Evolutionary conservation across 208 protist genomes (phyloP).

Genomic region (Acanthamoeba castellanii): DNA sequence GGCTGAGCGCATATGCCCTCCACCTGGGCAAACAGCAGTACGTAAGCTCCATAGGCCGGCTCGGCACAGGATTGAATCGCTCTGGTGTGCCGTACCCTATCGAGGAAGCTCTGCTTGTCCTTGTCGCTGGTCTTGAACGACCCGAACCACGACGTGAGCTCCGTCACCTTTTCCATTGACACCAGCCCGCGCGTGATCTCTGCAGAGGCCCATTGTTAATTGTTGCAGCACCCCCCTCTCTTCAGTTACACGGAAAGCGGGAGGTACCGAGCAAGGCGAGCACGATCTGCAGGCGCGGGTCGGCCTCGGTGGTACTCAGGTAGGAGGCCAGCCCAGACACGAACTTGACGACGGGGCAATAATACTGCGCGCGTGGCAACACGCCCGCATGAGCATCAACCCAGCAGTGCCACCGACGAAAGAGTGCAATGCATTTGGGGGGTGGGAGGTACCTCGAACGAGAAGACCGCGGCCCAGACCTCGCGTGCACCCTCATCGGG

Average conservation of each 20-base stretch:
- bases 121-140: slow-evolving; percentile 17
- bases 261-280: not conserved
- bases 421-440: not conserved
- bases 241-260: not conserved
- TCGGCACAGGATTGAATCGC: not conserved
- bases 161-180: slow-evolving; percentile 40
- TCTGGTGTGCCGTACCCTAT: not conserved
- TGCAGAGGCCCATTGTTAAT: not conserved
- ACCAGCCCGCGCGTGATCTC: not conserved
- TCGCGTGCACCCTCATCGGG: slow-evolving; percentile 39
- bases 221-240: not conserved
- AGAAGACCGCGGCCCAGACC: slow-evolving; percentile 13
- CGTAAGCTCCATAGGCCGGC: not conserved
- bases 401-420: not conserved
- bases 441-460: not conserved
- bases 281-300: slow-evolving; percentile 49
- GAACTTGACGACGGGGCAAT: slow-evolving; percentile 26
- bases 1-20: slow-evolving; percentile 24
- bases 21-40: not conserved
- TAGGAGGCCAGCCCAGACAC: not conserved
- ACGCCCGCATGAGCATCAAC: too few relatives aligned
- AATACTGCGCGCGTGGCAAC: not conserved
- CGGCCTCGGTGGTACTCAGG: not conserved
- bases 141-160: slow-evolving; percentile 38
- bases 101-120: not conserved